Base-by-base conservation (phyloP, 345 rosid genomes). In the Streptanthus diversifolius region DNA sequence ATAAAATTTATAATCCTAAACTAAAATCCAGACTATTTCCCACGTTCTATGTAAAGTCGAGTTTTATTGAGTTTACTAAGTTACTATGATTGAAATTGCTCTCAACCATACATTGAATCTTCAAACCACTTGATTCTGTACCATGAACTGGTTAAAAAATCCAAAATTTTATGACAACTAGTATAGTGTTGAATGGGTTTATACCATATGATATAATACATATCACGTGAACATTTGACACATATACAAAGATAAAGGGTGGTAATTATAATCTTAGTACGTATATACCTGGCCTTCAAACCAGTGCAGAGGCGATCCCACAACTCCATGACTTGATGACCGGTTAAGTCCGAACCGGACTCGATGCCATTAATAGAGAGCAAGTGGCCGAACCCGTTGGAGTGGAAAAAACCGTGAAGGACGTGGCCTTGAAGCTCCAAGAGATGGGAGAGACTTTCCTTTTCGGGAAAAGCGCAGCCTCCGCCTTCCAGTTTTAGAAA, bases 331-430 rank as follows among this genome's bases (percentile, higher is more conserved):
- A 93, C 67, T 63, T 85, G 93, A 30, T 80, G 71, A 33, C 96
- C 98, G 8, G 86, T 68, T 79, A 93, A 68, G 66, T 77, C 83
- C 8, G 92, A 89, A 73, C 90, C 92, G 8, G 79, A 65, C 80
- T 87, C 92, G 36, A 85, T n/a, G 17, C 97, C 96, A 18, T 88
- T 88, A 58, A 91, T 62, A 72, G 85, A 76, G 21, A 91, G 80
- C 83, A 93, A 83, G 84, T 93, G 98, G 8, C 95, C 98, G 22
- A 85, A 89, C 15, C 98, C 98, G 62, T 89, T 91, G 3, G 92
- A 85, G 79, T 93, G 97, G 70, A 93, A 88, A 53, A 91, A 81
- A 63, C 96, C 97, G 41, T 93, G 97, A 85, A 93, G 72, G 53
- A 79, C 62, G 74, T 85, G 93, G 41, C 85, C 83, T 29, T 82